phyloP scores from a whole-genome alignment of 1,139 yeast species.

The Geotrichum fermentans region DNA sequence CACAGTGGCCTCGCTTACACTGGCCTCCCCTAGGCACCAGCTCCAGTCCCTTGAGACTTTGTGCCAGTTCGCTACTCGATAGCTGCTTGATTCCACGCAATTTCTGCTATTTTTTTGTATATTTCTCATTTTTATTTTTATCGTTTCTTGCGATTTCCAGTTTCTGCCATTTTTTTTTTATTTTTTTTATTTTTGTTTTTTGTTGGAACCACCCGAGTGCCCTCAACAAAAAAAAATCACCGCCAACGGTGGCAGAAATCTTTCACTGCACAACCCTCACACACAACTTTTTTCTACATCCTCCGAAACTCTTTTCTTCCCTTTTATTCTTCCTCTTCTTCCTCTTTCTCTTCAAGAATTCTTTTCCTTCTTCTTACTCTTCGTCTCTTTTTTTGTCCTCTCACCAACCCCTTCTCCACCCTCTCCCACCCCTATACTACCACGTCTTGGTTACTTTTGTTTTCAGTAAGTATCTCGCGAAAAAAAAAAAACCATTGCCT shows the following conservation, averaged over 20 bases:
- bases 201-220: neutral
- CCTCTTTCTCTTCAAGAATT: neutral
- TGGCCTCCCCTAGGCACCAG: too few species aligned
- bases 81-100: too few species aligned
- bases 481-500: neutral
- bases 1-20: too few species aligned
- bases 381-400: neutral
- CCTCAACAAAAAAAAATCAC: slow-evolving; percentile 1
- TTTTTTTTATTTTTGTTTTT: slow-evolving; percentile 2
- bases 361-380: neutral
- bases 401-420: neutral
- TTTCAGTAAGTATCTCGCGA: neutral
- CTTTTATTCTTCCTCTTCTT: slow-evolving; percentile 1
- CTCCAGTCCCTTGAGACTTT: too few species aligned
- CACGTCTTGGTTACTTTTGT: neutral
- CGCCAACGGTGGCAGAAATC: too few species aligned
- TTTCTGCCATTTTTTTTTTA: slow-evolving; percentile 1
- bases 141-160: neutral
- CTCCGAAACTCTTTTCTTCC: neutral
- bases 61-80: too few species aligned
- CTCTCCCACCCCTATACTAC: neutral
- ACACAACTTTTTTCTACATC: neutral
- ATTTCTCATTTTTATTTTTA: too few species aligned
- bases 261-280: neutral
- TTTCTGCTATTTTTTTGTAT: too few species aligned